Evolutionary conservation across 1,139 yeast species (phyloP), one percentile per base, ranked within the genome.

Genomic region (Yamadazyma diospyri): DNA sequence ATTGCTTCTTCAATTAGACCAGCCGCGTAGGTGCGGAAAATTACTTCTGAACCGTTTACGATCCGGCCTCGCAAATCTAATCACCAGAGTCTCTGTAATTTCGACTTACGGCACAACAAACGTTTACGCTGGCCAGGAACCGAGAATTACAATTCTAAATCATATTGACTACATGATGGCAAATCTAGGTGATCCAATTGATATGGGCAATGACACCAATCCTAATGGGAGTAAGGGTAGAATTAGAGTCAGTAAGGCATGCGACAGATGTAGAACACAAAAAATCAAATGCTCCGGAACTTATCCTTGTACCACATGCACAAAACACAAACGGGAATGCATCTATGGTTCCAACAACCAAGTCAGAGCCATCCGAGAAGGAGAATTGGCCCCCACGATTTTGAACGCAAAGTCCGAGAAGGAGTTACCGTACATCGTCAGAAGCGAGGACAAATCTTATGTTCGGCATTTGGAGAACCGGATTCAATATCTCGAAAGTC

Each of bases 221-320:
- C 7, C 14, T 10, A 22, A 7, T n/a, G 32, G 23, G 14, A 15
- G 19, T 8, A 42, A 37, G 29, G 48, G 40, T 5, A 48, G 76
- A 27, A 45, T 69, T 44, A 54, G 81, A 32, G 84, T 77, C 4
- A 64, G 67, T 30, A 70, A 68, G 40, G 85, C 85, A 2, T 78
- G 85, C 46, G 78, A 72, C 38, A 59, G 79, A 17, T 78, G 85
- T 53, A 61, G 81, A 41, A 57, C 63, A 21, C 79, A 76, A 38
- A 78, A 78, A 51, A 76, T 76, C 40, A 78, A 78, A 47, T 78
- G 85, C 48, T 70, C 77, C 29, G 84, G 84, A 3, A 59, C 66
- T 15, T 52, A 51, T 30, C 84, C 85, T 2, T 78, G 85, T 43
- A 45, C 49, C 7, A 63, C 74, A 6, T 78, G 85, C 50, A 42